phyloP scores from a whole-genome alignment of 2,329 filamentous ascomycete genomes.

The Fusarium xyrophilum region DNA sequence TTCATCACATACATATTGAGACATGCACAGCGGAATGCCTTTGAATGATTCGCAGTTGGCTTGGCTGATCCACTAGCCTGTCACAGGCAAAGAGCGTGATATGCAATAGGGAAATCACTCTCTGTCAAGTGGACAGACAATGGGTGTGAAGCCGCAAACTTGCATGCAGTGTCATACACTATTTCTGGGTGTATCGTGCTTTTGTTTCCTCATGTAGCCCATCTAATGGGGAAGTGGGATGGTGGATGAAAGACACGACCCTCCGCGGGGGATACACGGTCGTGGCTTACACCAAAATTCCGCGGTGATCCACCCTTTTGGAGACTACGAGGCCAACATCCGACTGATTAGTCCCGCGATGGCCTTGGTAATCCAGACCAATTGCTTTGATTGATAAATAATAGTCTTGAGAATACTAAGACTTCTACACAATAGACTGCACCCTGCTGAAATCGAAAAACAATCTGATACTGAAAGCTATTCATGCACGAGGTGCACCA shows the following conservation, averaged over 20 bases:
- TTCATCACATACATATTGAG: not conserved
- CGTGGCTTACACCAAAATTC: not conserved
- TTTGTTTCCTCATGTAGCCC: slow-evolving; percentile 13
- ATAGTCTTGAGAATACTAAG: not conserved
- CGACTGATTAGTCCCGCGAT: not conserved
- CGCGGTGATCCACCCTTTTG: not conserved
- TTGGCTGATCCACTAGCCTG: not conserved
- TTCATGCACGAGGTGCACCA: not conserved
- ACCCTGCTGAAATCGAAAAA: not conserved
- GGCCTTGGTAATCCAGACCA: not conserved
- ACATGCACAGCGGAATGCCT: not conserved
- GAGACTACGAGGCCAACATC: not conserved
- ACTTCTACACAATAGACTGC: not conserved
- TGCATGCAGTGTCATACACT: not conserved
- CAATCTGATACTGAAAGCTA: not conserved
- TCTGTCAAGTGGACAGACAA: not conserved
- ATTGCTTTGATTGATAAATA: not conserved
- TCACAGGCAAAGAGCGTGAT: not conserved
- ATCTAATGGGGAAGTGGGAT: not conserved
- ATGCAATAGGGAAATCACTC: not conserved
- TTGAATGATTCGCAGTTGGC: not conserved
- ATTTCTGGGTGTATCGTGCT: not conserved
- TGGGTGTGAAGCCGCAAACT: not conserved
- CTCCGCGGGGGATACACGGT: not conserved
- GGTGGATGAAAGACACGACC: not conserved